Evolutionary conservation across 148 eudicot species (phyloP).

Genomic region (Beta vulgaris): DNA sequence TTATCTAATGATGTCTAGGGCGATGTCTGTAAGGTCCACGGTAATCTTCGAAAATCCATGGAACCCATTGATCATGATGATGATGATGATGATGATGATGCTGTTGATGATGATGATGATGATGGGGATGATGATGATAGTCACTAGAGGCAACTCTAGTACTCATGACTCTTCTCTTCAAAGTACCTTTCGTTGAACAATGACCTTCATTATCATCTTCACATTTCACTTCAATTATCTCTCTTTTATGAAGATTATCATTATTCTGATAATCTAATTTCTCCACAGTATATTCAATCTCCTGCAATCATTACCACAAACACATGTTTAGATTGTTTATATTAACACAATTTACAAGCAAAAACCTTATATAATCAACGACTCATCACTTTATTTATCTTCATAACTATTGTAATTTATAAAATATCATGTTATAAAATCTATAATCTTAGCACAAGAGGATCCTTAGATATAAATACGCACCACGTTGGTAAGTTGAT

Average conservation of each 20-base stretch:
- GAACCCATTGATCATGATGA: slow-evolving; percentile 47
- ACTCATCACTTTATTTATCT: too few relatives aligned
- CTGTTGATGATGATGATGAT: background rate
- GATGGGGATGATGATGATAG: background rate
- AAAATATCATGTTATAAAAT: too few relatives aligned
- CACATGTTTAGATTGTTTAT: background rate
- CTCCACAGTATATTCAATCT: background rate
- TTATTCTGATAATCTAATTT: background rate
- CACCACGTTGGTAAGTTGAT: slow-evolving; percentile 2
- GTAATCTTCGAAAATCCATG: slow-evolving; percentile 70
- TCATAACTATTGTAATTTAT: too few relatives aligned
- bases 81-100: slow-evolving; percentile 9
- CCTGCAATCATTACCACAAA: background rate
- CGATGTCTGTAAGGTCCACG: slow-evolving; percentile 57
- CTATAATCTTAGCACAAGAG: too few relatives aligned
- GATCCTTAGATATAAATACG: background rate
- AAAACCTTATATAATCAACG: too few relatives aligned
- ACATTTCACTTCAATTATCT: slow-evolving; percentile 14
- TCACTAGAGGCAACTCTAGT: slow-evolving; percentile 23
- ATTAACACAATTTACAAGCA: too few relatives aligned
- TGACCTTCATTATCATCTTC: slow-evolving; percentile 24
- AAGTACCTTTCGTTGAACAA: slow-evolving; percentile 39
- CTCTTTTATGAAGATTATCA: background rate
- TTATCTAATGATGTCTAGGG: slow-evolving; percentile 53
- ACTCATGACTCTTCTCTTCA: slow-evolving; percentile 34